phyloP scores from a whole-genome alignment of 495 filamentous ascomycete genomes.

The Margaritispora aquatica region DNA sequence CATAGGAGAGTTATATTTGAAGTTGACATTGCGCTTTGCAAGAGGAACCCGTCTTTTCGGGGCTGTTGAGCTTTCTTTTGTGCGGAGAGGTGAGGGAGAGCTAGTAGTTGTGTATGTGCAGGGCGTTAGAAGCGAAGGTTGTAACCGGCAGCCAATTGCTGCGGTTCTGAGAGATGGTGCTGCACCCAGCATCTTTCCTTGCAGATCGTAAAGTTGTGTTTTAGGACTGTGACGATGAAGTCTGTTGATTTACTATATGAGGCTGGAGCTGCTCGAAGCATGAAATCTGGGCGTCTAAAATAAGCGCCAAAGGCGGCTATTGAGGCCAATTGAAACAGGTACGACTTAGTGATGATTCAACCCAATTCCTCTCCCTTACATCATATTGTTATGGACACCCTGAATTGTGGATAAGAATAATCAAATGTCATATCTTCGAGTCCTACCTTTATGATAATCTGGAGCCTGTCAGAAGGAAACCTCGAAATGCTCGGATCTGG shows the following conservation, averaged over 20 bases:
- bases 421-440: too few species aligned
- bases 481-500: too few species aligned
- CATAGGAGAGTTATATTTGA: neutral
- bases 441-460: too few species aligned
- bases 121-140: slow-evolving; percentile 18
- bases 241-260: neutral
- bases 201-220: neutral
- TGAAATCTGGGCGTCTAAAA: neutral
- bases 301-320: neutral
- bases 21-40: slow-evolving; percentile 20
- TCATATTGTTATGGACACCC: too few species aligned
- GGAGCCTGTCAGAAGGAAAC: too few species aligned
- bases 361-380: neutral
- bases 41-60: slow-evolving; percentile 18
- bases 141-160: slow-evolving; percentile 22
- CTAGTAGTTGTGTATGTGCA: slow-evolving; percentile 19
- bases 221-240: neutral
- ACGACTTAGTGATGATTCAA: neutral
- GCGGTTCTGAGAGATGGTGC: slow-evolving; percentile 21
- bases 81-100: neutral
- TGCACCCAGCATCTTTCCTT: slow-evolving; percentile 18
- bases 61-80: slow-evolving; percentile 4
- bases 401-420: too few species aligned
- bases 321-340: neutral
- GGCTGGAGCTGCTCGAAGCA: neutral